Evolutionary conservation across 2,329 filamentous ascomycete genomes (phyloP).

Genomic region (Septoria linicola): DNA sequence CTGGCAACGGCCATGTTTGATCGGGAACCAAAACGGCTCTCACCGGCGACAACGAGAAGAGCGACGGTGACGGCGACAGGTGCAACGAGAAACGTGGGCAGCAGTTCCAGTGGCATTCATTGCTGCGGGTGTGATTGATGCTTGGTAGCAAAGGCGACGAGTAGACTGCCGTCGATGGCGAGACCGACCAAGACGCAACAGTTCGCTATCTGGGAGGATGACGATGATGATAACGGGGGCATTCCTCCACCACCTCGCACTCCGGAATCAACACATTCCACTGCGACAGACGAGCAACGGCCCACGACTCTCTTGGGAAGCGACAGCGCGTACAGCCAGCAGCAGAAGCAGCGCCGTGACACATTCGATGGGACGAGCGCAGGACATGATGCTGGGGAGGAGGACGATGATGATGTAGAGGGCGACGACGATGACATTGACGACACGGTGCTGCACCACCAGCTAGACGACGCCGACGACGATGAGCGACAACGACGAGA

Average conservation of each 20-base stretch:
- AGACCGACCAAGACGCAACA: conserved; percentile 44
- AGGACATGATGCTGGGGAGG: background rate
- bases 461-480: conserved; percentile 14
- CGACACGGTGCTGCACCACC: background rate
- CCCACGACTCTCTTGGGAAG: background rate
- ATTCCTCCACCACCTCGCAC: too few species aligned
- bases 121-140: conserved; percentile 6
- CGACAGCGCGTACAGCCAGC: conserved; percentile 5
- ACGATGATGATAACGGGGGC: conserved; percentile 2
- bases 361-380: background rate
- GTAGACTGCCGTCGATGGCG: conserved; percentile 44
- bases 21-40: too few species aligned
- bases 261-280: conserved; percentile 11
- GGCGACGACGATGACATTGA: conserved; percentile 2
- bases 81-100: background rate
- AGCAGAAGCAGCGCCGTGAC: background rate
- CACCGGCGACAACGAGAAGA: too few species aligned
- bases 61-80: too few species aligned
- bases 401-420: conserved; percentile 3
- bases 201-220: conserved; percentile 24
- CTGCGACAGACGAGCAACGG: background rate
- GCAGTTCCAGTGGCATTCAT: background rate
- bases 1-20: too few species aligned
- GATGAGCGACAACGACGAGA: conserved; percentile 20
- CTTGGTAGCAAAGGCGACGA: conserved; percentile 10